These are phyloP conservation scores for Beauveria medogensis DNA, from an alignment of 2,329 filamentous ascomycete species.

Conservation along the genomic window DNA sequence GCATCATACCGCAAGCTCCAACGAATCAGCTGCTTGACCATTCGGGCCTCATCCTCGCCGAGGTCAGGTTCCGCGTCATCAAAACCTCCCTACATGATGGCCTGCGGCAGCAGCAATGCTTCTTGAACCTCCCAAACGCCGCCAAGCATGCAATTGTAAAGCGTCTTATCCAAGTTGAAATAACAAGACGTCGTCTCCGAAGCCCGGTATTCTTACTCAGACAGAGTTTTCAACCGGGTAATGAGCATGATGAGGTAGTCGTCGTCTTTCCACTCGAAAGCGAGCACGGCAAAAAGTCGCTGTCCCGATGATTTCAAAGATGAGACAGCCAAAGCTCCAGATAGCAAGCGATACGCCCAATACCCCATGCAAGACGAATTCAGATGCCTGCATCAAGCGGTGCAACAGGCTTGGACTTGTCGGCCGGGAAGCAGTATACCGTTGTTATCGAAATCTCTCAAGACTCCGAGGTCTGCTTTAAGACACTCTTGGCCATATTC, in stretches of 20 bases:
- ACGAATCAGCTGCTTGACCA: constrained; percentile 21
- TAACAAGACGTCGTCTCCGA: constrained; percentile 21
- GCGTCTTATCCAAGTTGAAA: constrained; percentile 19
- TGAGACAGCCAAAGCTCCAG: constrained; percentile 25
- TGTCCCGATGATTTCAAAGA: constrained; percentile 23
- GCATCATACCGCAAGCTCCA: constrained; percentile 25
- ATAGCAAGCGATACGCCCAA: constrained; percentile 15
- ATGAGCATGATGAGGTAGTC: constrained; percentile 16
- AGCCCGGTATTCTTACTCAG: constrained; percentile 14
- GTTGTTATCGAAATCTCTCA: not conserved
- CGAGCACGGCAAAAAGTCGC: constrained; percentile 20
- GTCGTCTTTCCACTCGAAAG: constrained; percentile 16
- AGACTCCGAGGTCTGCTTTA: constrained; percentile 27
- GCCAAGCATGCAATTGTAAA: constrained; percentile 21
- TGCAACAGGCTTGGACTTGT: constrained; percentile 12
- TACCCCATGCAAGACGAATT: not conserved
- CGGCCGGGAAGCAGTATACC: constrained; percentile 19
- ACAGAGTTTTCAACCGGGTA: constrained; percentile 16
- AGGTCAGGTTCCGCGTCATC: constrained; percentile 18
- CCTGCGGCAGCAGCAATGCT: constrained; percentile 18
- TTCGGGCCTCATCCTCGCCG: constrained; percentile 17
- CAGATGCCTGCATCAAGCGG: not conserved
- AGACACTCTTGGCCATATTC: constrained; percentile 31
- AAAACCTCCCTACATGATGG: constrained; percentile 21
- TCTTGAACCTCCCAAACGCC: constrained; percentile 16